A percentile compares a stretch with the other conserved stretches of the same genome.
Conservation (phyloP, 2,329 filamentous ascomycete species). For the Botryotinia narcissicola region DNA sequence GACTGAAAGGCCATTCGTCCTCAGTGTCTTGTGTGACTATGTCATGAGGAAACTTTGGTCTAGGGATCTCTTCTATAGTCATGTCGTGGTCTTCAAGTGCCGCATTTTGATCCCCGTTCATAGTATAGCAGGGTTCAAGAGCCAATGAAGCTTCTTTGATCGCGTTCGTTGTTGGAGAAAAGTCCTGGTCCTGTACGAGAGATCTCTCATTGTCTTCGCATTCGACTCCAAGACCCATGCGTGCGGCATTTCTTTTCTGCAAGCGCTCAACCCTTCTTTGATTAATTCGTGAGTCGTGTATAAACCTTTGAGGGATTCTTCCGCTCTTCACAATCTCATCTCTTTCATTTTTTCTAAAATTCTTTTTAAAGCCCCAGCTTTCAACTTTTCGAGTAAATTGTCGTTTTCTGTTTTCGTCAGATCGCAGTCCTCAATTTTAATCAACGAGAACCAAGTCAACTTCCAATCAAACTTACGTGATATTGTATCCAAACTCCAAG, state of each 20-base stretch:
- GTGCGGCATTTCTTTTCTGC: neutral
- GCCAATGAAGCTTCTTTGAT: neutral
- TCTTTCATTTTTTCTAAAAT: neutral
- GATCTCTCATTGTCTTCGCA: too few relatives aligned
- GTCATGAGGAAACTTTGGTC: neutral
- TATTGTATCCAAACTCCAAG: neutral
- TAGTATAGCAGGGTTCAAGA: neutral
- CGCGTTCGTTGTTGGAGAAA: neutral
- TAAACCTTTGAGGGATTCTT: neutral
- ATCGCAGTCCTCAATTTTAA: neutral
- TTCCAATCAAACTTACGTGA: neutral
- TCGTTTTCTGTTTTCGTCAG: neutral
- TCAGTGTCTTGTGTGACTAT: too few relatives aligned
- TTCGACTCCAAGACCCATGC: neutral
- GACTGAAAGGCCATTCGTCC: neutral
- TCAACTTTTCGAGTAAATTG: neutral
- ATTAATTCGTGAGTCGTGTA: neutral
- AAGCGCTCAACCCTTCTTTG: neutral
- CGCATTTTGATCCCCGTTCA: neutral
- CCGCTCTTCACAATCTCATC: neutral
- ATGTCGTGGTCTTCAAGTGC: neutral
- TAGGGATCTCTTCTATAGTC: neutral
- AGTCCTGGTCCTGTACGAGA: too few relatives aligned
- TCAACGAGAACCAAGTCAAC: neutral
- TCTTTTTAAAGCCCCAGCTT: constrained; percentile 6